Evolutionary conservation across 352 stramenopile species (phyloP).

Genomic region (Pythium sukuiense): DNA sequence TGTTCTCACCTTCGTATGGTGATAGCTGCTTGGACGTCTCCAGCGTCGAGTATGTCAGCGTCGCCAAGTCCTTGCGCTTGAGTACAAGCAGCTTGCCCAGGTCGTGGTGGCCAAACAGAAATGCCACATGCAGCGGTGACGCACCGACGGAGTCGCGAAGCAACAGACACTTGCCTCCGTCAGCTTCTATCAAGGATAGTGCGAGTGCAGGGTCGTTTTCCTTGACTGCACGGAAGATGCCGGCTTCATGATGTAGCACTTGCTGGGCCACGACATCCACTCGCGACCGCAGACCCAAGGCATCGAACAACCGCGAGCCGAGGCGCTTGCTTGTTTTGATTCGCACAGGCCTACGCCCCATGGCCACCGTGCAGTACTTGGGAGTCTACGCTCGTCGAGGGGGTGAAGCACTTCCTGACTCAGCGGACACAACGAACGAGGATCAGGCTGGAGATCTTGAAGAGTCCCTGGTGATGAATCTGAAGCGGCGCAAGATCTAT

Average conservation of each 20-base stretch:
- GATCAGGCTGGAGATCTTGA: background rate
- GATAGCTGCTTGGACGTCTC: constrained; percentile 32
- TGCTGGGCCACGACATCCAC: constrained; percentile 67
- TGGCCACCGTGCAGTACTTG: background rate
- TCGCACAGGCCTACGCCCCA: constrained; percentile 27
- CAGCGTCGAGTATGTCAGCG: constrained; percentile 41
- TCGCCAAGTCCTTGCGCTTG: constrained; percentile 28
- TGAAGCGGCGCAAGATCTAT: constrained; percentile 6
- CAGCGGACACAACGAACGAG: background rate
- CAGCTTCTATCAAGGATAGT: constrained; percentile 35
- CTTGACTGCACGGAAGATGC: constrained; percentile 55
- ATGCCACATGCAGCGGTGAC: constrained; percentile 51
- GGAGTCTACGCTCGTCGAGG: no score
- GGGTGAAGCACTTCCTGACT: background rate
- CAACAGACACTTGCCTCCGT: constrained; percentile 33
- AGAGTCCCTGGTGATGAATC: constrained; percentile 5
- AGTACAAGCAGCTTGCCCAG: constrained; percentile 49
- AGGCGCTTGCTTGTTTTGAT: constrained; percentile 17
- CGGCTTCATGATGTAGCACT: constrained; percentile 53
- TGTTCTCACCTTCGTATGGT: constrained; percentile 62
- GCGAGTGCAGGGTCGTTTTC: constrained; percentile 35
- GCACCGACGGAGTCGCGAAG: constrained; percentile 52
- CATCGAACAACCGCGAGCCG: constrained; percentile 26
- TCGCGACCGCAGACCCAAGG: constrained; percentile 26
- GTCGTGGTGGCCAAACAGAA: constrained; percentile 59